Evolutionary conservation across 148 eudicot species (phyloP).

Genomic region (Beta vulgaris): DNA sequence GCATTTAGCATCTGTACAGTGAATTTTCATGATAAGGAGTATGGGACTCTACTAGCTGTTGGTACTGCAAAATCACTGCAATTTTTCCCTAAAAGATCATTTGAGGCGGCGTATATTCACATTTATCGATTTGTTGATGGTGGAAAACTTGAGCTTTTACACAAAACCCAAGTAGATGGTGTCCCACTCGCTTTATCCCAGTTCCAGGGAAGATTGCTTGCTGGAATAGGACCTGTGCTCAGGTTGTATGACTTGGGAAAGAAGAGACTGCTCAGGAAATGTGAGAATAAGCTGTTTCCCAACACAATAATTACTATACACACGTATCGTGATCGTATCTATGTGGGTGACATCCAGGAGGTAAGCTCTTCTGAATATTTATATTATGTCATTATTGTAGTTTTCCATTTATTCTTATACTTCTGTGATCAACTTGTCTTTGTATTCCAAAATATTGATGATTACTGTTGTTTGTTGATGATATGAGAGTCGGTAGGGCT

Average conservation of each 20-base stretch:
- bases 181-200: slow-evolving; percentile 92
- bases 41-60: slow-evolving; percentile 94
- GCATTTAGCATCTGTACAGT: slow-evolving; percentile 94
- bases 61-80: slow-evolving; percentile 94
- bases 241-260: slow-evolving; percentile 93
- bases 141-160: slow-evolving; percentile 92
- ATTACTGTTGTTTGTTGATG: neutral
- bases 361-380: slow-evolving; percentile 40
- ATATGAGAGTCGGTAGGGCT: no score
- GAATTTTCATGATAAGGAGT: slow-evolving; percentile 92
- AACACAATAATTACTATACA: slow-evolving; percentile 75
- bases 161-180: slow-evolving; percentile 94
- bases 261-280: slow-evolving; percentile 84
- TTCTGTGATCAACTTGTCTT: neutral
- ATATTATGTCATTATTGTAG: neutral
- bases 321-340: slow-evolving; percentile 95
- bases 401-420: neutral
- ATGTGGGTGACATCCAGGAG: slow-evolving; percentile 98
- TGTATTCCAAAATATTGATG: neutral
- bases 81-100: slow-evolving; percentile 79
- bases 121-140: slow-evolving; percentile 86
- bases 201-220: slow-evolving; percentile 89
- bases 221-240: slow-evolving; percentile 89
- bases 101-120: slow-evolving; percentile 85
- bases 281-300: slow-evolving; percentile 97